Evolutionary conservation across 768 basidiomycete genomes (phyloP), one percentile per base, ranked within the genome.

Genomic region (Lyophyllum shimeji): DNA sequence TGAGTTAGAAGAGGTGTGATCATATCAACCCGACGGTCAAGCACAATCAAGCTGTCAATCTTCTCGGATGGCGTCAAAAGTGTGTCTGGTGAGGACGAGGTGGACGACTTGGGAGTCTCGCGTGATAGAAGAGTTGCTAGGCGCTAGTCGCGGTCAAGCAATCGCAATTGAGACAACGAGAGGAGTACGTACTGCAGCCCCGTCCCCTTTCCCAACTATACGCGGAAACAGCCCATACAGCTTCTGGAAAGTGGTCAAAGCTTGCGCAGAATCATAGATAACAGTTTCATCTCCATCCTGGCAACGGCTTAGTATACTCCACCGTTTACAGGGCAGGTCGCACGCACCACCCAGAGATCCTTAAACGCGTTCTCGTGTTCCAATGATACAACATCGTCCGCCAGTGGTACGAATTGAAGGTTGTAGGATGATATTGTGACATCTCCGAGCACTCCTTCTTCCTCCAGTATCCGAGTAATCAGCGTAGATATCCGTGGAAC

Each of bases 361-460:
- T 85, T 87, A 74, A 96, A 93, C 1, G 90, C 86, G 57, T 78
- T 81, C 46, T 94, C 92, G 60, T 87, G 73, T 74, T 99, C 97
- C 27, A 99, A 73, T 2, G 94, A 97, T 29, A 98, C 74, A 55
- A 98, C 85, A 69, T 99, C 97, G 17, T 93, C 88, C 55, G 95
- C 95, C 34, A 98, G 65, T 15, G 95, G 94, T 59, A 98, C 93
- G 63, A 98, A 92, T 63, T 95, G 94, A 21, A 99, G 80, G 68
- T 93, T 92, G 71, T 93, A 96, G 25, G 92, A 83, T 18, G 85
- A 84, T 27, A 98, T 83, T 7, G 83, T 86, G 44, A 99, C 79
- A 64, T 98, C 95, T n/a, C 97, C 97, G 15, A 95, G 80, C 0
- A 99, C 95, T n/a, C 96, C 97, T 65, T 97, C 90, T 67, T 98